Base-by-base conservation (phyloP, 1,284 basidiomycete genomes). In the Austroboletus niveus region DNA sequence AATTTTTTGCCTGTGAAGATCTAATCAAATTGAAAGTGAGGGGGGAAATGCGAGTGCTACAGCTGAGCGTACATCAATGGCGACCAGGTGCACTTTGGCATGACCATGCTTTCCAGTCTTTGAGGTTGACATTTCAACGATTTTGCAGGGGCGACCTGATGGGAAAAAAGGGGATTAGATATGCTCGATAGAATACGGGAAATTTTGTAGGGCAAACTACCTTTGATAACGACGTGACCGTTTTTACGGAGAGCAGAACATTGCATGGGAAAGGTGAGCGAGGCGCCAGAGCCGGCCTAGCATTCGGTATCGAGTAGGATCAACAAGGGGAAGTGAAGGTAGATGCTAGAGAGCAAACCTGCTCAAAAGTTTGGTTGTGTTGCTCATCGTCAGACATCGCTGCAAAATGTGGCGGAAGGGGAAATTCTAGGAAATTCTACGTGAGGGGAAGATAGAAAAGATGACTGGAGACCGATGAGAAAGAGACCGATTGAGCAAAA, bases 41-140 rank as follows among this genome's bases (percentile, higher is more conserved):
- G 17, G n/a, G 34, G 32, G 2, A 14, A n/a, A 42, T 29, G 42
- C 40, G 60, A 50, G 53, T 52, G 40, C 49, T 39, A 45, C 47
- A 46, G 51, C 40, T 29, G 45, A 46, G 42, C 91, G 65, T 70
- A 95, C 95, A 79, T 99, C 97, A 71, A 90, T 90, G 72, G 87
- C 97, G 68, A 98, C 85, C 63, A 99, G 84, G 79, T 99, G 94
- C 71, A 98, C 96, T 80, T 99, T 99, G 75, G 97, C 96, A 82
- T 99, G 97, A 69, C 96, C 96, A 82, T 98, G 96, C 86, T 94
- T 94, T 62, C 94, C 94, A 49, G 94, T 97, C 85, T 99, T 99
- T 72, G 96, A 99, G 78, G 97, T 99, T 60, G 95, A 98, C 96
- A 99, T 99, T 69, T 94, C 94, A 65, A 95, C 87, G 75, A 97